These are phyloP conservation scores for Sphaerosporella brunnea DNA, from an alignment of 495 filamentous ascomycete species.

Conservation along the genomic window DNA sequence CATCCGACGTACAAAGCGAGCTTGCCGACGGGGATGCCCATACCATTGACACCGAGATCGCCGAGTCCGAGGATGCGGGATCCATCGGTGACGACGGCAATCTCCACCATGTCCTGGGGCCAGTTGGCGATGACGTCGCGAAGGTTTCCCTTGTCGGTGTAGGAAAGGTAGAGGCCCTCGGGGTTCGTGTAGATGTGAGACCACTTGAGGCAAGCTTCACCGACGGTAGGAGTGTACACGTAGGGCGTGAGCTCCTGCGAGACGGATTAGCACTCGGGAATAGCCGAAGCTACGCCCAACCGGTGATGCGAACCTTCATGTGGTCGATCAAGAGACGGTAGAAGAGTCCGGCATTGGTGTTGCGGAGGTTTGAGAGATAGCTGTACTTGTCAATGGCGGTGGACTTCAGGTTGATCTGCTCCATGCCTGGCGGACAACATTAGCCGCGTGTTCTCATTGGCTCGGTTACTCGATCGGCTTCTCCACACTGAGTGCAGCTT, in stretches of 20 bases:
- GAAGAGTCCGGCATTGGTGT: constrained; percentile 81
- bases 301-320: constrained; percentile 40
- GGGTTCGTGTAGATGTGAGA: constrained; percentile 89
- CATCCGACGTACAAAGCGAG: constrained; percentile 87
- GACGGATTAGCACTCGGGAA: constrained; percentile 8
- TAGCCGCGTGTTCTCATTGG: no score
- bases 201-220: constrained; percentile 90
- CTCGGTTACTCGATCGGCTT: no score
- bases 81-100: constrained; percentile 92
- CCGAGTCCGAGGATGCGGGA: constrained; percentile 91
- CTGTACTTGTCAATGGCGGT: constrained; percentile 85
- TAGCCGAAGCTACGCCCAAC: neutral
- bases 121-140: constrained; percentile 56
- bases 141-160: constrained; percentile 55
- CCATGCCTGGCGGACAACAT: constrained; percentile 37
- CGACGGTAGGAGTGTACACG: constrained; percentile 94
- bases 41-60: constrained; percentile 90
- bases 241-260: constrained; percentile 65
- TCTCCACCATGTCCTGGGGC: constrained; percentile 62
- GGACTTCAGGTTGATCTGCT: constrained; percentile 56
- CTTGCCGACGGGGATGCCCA: constrained; percentile 96
- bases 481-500: no score
- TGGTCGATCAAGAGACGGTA: constrained; percentile 85
- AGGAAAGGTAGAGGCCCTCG: constrained; percentile 74
- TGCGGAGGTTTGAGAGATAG: constrained; percentile 75